Evolutionary conservation across 108 stramenopile genomes (phyloP).

Genomic region (Cyclotella atomus): DNA sequence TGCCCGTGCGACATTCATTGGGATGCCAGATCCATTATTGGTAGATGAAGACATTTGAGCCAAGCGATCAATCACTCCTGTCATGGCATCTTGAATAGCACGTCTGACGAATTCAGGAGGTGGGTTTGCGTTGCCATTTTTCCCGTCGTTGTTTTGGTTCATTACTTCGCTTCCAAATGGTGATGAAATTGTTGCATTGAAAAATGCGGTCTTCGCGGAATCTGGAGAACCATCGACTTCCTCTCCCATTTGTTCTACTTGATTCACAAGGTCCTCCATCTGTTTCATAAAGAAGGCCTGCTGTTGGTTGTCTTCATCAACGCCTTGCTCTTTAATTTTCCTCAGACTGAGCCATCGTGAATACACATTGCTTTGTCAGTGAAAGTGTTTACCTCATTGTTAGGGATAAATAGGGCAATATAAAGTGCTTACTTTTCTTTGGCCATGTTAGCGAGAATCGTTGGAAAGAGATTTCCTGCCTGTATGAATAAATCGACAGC

Average conservation of each 20-base stretch:
- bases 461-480: slow-evolving; percentile 87
- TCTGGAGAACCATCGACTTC: slow-evolving; percentile 45
- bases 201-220: slow-evolving; percentile 61
- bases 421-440: too few species aligned
- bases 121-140: slow-evolving; percentile 30
- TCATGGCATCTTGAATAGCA: slow-evolving; percentile 81
- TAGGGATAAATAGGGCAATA: too few species aligned
- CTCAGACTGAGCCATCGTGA: too few species aligned
- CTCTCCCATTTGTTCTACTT: slow-evolving; percentile 44
- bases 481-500: background rate
- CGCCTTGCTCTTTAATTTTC: slow-evolving; percentile 44
- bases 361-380: too few species aligned
- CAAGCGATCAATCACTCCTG: slow-evolving; percentile 73
- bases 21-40: slow-evolving; percentile 43
- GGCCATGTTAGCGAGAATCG: slow-evolving; percentile 82
- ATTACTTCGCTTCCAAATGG: slow-evolving; percentile 46
- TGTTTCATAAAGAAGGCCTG: slow-evolving; percentile 49
- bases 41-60: slow-evolving; percentile 57
- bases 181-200: slow-evolving; percentile 76
- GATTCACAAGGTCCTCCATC: slow-evolving; percentile 48
- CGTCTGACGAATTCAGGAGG: slow-evolving; percentile 74
- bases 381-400: too few species aligned
- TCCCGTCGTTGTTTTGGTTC: slow-evolving; percentile 15
- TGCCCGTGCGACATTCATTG: slow-evolving; percentile 72
- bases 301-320: slow-evolving; percentile 52